Base-by-base conservation (phyloP, 139 green algal genomes). In the Raphidocelis subcapitata region DNA sequence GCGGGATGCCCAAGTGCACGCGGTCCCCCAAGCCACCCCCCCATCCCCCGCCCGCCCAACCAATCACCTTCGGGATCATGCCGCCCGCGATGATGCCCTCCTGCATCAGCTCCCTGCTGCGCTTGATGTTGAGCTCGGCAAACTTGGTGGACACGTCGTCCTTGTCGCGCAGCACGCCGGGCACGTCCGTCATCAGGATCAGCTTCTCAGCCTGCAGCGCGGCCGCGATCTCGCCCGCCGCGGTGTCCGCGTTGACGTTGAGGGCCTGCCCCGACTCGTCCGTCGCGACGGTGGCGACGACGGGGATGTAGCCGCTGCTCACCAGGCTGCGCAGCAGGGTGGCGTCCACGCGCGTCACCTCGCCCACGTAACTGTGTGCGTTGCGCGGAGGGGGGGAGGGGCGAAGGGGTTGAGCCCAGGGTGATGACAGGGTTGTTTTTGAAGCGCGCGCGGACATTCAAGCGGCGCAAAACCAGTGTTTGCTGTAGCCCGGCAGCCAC, bases 211-310 rank as follows among this genome's bases (percentile, higher is more conserved):
- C 96, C 44, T 88, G 75, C 54, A 99, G 80, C 1, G 91, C 84
- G 10, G 93, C 94, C 1, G 95, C 95, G 75, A 97, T 94, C 89
- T 99, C 96, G 35, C 96, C 96, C 0, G 96, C 96, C 23, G 93
- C 96, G 20, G 92, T 99, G 84, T 99, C 96, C 3, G 96, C 96
- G 65, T 99, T 99, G 67, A 99, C 89, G 81, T 99, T 99, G 24
- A 99, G 88, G n/a, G 94, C 93, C 79, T 97, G 90, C 15, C 89
- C 90, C 46, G 26, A 65, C 37, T 83, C 71, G 73, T 97, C 90
- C 8, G 88, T 90, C 0, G 95, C 95, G 29, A 99, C 95, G 2
- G 94, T 96, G 23, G 95, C 95, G 24, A 99, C 87, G 36, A 99
- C 96, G 15, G 96, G 96, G 56, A 98, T 98, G 82, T 94, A 94